Evolutionary conservation across 768 basidiomycete species (phyloP).

Genomic region (Leccinum truebloodii): DNA sequence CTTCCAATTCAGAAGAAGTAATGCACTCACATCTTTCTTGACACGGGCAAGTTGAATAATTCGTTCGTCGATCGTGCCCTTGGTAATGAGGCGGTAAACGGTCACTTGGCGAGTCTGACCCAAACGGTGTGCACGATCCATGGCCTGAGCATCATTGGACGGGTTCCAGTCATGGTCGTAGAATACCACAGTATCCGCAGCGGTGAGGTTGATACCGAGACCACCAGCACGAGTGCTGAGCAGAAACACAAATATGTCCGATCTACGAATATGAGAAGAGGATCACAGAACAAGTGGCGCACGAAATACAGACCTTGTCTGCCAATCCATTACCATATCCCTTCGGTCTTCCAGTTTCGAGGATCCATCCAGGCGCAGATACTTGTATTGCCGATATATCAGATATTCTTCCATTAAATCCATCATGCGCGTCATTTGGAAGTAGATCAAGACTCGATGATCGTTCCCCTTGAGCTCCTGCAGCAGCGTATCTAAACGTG

Average conservation of each 20-base stretch:
- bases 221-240: constrained; percentile 95
- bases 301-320: constrained; percentile 69
- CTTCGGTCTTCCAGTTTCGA: constrained; percentile 94
- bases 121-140: constrained; percentile 96
- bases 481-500: constrained; percentile 83
- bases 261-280: constrained; percentile 30
- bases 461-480: constrained; percentile 91
- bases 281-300: background rate
- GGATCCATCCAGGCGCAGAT: constrained; percentile 88
- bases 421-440: constrained; percentile 99
- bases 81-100: constrained; percentile 92
- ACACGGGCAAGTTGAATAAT: constrained; percentile 95
- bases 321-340: constrained; percentile 99
- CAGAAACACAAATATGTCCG: constrained; percentile 94
- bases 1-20: background rate
- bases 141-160: constrained; percentile 96
- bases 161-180: constrained; percentile 57
- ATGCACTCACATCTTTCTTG: constrained; percentile 82
- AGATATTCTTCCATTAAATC: constrained; percentile 99
- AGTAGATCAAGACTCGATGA: constrained; percentile 94
- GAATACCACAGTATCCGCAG: constrained; percentile 41
- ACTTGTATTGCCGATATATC: constrained; percentile 95
- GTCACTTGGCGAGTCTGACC: constrained; percentile 98
- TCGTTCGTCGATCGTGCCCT: constrained; percentile 94
- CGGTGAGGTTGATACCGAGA: constrained; percentile 94